phyloP scores from a whole-genome alignment of 2,329 filamentous ascomycete genomes.

The Colletotrichum gloeosporioides region DNA sequence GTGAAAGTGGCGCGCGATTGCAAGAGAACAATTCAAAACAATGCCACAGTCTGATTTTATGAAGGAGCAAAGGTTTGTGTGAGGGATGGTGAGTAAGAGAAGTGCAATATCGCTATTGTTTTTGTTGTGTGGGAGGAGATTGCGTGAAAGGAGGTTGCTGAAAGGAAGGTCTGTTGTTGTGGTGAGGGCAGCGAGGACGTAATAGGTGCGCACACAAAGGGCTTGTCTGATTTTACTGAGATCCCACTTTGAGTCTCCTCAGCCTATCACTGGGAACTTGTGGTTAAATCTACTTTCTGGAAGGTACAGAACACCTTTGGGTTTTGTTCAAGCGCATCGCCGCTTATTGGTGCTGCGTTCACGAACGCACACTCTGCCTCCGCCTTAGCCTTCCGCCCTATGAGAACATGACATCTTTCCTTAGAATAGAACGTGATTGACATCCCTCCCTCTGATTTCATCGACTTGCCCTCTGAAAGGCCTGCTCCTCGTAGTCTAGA shows the following conservation, averaged over 20 bases:
- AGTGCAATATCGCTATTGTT: not conserved
- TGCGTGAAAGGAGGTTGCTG: not conserved
- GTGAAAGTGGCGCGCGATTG: not conserved
- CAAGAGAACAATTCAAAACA: not conserved
- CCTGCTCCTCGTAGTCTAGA: rapidly evolving
- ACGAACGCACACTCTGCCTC: not conserved
- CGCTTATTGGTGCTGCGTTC: not conserved
- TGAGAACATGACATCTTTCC: not conserved
- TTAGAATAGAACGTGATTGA: rapidly evolving
- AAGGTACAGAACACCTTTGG: not conserved
- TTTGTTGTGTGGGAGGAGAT: not conserved
- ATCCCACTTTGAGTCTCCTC: not conserved
- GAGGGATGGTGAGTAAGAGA: not conserved
- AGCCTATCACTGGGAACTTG: not conserved
- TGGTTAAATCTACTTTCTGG: not conserved
- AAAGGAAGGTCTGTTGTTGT: not conserved
- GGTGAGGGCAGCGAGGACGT: not conserved
- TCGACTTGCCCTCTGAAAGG: not conserved
- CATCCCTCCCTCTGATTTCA: not conserved
- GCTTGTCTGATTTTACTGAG: not conserved
- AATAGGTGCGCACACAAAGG: not conserved
- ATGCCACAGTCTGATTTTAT: not conserved
- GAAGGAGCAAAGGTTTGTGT: not conserved
- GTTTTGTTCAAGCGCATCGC: not conserved
- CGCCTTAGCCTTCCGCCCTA: rapidly evolving